Conservation (phyloP, 169 alveolate species). For the Cystoisospora suis region DNA sequence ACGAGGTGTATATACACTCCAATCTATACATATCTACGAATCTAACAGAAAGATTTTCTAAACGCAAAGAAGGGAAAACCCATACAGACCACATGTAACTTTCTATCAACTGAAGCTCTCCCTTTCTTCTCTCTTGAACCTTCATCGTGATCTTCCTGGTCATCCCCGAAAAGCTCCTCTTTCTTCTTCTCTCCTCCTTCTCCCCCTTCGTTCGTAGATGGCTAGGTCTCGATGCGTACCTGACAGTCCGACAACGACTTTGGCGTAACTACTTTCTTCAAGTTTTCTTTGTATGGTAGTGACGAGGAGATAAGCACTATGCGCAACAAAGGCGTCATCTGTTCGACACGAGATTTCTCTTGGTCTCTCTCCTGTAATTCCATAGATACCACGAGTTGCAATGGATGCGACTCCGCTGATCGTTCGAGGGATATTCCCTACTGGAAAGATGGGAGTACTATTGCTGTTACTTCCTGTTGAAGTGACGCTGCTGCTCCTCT, state of each 20-base stretch:
- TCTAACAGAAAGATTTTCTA: too few relatives aligned
- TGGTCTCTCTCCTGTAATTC: neutral
- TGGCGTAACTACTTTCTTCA: neutral
- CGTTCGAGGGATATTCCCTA: too few relatives aligned
- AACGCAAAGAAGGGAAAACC: too few relatives aligned
- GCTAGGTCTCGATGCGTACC: neutral
- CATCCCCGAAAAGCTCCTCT: neutral
- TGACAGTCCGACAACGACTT: conserved; percentile 16
- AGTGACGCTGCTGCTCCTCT: too few relatives aligned
- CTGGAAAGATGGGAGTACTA: too few relatives aligned
- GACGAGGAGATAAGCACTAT: neutral
- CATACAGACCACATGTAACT: too few relatives aligned
- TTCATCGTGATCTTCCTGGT: too few relatives aligned
- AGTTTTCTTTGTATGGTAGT: neutral
- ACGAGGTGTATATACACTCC: too few relatives aligned
- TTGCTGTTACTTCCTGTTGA: too few relatives aligned
- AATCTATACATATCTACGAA: too few relatives aligned
- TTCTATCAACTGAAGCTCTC: too few relatives aligned
- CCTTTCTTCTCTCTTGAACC: too few relatives aligned
- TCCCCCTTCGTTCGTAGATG: neutral
- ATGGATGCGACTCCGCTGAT: neutral
- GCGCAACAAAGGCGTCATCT: conserved; percentile 7
- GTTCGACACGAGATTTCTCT: neutral
- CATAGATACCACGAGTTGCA: conserved; percentile 4
- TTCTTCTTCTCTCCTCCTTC: neutral